These are phyloP conservation scores for Pelagomonas calceolata DNA, from an alignment of 108 stramenopile genomes.

Conservation along the genomic window DNA sequence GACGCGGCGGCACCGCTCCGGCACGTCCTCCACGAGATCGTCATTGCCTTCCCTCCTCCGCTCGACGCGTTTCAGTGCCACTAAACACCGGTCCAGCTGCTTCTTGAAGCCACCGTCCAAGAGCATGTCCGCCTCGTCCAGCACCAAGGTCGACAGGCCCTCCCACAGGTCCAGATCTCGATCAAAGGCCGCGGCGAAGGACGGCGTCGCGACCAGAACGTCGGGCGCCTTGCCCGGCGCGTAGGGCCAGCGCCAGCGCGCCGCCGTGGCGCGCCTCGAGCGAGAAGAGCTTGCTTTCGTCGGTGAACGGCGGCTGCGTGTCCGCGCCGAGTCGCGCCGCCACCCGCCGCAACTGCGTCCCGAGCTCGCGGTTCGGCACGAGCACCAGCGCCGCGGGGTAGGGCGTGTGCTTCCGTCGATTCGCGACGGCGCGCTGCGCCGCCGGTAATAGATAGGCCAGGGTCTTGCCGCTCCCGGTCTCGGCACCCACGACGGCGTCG, in stretches of 20 bases:
- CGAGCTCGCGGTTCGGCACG: conserved; percentile 34
- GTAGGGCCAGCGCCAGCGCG: conserved; percentile 25
- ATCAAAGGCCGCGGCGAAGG: conserved; percentile 22
- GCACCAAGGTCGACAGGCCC: conserved; percentile 63
- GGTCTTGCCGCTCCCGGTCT: conserved; percentile 94
- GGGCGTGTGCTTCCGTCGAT: too few relatives aligned
- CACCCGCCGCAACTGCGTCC: conserved; percentile 17
- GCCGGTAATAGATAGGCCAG: conserved; percentile 79
- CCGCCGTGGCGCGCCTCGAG: conserved; percentile 20
- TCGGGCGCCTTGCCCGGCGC: conserved; percentile 12
- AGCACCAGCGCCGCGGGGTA: conserved; percentile 22
- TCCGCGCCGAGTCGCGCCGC: neutral
- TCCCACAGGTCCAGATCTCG: conserved; percentile 74
- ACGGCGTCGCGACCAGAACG: conserved; percentile 30
- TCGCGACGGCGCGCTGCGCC: neutral
- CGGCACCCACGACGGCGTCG: conserved; percentile 73
- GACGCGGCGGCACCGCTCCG: conserved; percentile 53
- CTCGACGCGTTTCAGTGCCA: conserved; percentile 78
- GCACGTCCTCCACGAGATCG: conserved; percentile 17
- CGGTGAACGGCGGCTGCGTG: neutral
- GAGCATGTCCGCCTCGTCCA: conserved; percentile 95
- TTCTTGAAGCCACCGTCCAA: conserved; percentile 83
- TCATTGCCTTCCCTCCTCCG: conserved; percentile 14
- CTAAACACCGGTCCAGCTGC: conserved; percentile 69
- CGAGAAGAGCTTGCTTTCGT: neutral